Percentiles rank a stretch among this genome's conserved stretches.
Evolutionary conservation across 345 rosid genomes (phyloP).

Genomic region (Euclidium syriacum): DNA sequence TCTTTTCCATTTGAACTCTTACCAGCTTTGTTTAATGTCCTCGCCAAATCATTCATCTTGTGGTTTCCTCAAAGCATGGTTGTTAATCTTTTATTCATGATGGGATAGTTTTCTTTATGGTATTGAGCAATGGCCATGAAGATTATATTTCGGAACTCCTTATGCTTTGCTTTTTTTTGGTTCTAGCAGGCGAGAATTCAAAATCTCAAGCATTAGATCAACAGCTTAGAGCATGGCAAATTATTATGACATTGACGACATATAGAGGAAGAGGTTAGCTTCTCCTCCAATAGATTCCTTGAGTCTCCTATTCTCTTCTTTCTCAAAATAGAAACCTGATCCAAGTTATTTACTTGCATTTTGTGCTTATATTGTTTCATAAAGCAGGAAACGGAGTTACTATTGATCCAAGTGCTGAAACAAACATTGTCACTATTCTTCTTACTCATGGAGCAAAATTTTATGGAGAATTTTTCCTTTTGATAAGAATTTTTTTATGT

Average conservation of each 20-base stretch:
- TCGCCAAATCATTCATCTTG: too few species aligned
- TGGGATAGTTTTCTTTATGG: too few species aligned
- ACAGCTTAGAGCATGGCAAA: constrained; percentile 36
- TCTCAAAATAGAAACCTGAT: neutral
- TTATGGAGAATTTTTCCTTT: neutral
- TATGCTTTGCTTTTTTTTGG: neutral
- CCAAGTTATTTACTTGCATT: constrained; percentile 30
- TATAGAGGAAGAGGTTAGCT: constrained; percentile 59
- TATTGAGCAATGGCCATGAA: too few species aligned
- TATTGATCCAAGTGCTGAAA: constrained; percentile 57
- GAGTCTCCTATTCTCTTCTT: neutral
- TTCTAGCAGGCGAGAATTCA: neutral
- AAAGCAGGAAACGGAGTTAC: constrained; percentile 58
- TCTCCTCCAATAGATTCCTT: neutral
- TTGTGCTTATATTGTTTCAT: constrained; percentile 57
- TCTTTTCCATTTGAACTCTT: too few species aligned
- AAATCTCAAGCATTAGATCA: neutral
- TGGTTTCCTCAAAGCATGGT: too few species aligned
- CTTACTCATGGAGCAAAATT: neutral
- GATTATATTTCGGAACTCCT: neutral
- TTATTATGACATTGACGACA: constrained; percentile 70
- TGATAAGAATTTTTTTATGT: neutral
- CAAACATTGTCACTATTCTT: constrained; percentile 39
- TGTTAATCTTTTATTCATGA: too few species aligned
- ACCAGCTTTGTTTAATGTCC: too few species aligned